Evolutionary conservation across 2,329 filamentous ascomycete genomes (phyloP).

Genomic region (Falciphora oryzae): DNA sequence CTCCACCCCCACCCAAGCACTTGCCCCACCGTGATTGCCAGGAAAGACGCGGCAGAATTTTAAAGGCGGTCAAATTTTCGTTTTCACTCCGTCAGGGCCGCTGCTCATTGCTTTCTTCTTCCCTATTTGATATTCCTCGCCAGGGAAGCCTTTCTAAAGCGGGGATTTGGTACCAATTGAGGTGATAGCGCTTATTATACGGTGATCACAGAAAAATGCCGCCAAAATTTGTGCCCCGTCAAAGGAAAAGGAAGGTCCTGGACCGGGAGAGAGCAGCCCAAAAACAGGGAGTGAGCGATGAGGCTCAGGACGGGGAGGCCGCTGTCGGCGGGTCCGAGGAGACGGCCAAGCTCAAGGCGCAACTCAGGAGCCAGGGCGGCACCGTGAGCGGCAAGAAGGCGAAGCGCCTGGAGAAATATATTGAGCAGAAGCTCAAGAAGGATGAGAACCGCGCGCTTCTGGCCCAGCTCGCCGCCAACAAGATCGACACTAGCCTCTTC

Average conservation of each 20-base stretch:
- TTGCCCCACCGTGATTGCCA: not conserved
- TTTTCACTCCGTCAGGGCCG: not conserved
- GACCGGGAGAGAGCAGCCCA: constrained; percentile 49
- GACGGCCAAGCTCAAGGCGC: constrained; percentile 40
- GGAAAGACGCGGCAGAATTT: constrained; percentile 11
- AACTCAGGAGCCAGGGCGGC: constrained; percentile 43
- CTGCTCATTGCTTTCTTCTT: not conserved
- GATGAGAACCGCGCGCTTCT: constrained; percentile 84
- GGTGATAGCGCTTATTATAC: not conserved
- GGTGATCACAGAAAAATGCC: constrained; percentile 1
- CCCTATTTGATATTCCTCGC: not conserved
- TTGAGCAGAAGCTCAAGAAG: constrained; percentile 87
- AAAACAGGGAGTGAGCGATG: constrained; percentile 33
- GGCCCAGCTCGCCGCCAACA: constrained; percentile 72
- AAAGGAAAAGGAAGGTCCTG: constrained; percentile 63
- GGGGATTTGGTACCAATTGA: not conserved
- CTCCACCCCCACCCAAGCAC: not conserved
- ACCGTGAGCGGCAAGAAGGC: constrained; percentile 61
- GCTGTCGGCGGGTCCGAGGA: constrained; percentile 26
- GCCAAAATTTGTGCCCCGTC: constrained; percentile 52
- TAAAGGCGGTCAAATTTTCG: constrained; percentile 20
- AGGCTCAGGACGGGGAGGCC: constrained; percentile 30
- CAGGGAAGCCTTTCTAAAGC: not conserved
- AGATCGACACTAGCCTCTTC: constrained; percentile 76
- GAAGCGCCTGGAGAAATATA: constrained; percentile 62